Evolutionary conservation across 1,284 basidiomycete genomes (phyloP).

Genomic region (Ceratobasidium sp.): DNA sequence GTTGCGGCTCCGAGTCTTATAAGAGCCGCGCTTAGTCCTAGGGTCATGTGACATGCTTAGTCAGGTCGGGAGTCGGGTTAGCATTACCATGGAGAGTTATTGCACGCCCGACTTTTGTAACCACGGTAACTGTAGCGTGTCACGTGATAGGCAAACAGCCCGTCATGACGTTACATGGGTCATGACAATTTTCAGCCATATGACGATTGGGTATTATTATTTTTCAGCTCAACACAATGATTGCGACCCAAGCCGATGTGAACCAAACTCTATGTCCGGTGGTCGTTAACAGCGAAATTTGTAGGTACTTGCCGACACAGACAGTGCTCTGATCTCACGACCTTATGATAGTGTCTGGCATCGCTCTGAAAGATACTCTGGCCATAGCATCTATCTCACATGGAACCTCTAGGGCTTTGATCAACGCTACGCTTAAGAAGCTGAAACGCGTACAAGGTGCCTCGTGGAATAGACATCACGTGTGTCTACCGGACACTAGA

Average conservation of each 20-base stretch:
- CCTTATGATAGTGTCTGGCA: background rate
- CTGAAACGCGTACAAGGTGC: conserved; percentile 1
- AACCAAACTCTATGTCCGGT: background rate
- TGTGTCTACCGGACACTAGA: conserved; percentile 10
- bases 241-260: background rate
- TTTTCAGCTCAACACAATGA: background rate
- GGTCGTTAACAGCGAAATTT: background rate
- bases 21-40: too few relatives aligned
- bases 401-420: background rate
- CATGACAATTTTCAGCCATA: conserved; percentile 3
- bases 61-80: too few relatives aligned
- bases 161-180: background rate
- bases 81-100: too few relatives aligned
- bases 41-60: too few relatives aligned
- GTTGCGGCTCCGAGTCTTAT: background rate
- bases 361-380: background rate
- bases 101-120: too few relatives aligned
- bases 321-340: background rate
- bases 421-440: background rate
- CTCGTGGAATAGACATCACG: background rate
- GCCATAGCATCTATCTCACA: background rate
- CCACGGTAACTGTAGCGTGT: too few relatives aligned
- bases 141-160: too few relatives aligned
- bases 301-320: background rate
- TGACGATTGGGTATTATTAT: too few relatives aligned